Evolutionary conservation across 2,329 filamentous ascomycete genomes (phyloP).

Genomic region (Cladophialophora carrionii): DNA sequence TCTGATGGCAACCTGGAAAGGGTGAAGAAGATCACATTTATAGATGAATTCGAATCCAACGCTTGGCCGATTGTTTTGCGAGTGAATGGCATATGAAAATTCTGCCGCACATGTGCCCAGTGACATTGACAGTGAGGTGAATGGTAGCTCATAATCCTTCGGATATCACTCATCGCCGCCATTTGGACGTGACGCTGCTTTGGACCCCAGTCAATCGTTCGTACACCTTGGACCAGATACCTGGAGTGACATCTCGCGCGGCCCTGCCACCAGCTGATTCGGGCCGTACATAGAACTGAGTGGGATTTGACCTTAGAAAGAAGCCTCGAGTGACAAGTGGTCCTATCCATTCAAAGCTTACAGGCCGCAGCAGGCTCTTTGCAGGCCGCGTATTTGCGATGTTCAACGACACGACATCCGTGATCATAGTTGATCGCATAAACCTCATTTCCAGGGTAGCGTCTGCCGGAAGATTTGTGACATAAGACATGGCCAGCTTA

Average conservation of each 20-base stretch:
- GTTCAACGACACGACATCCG: conserved; percentile 48
- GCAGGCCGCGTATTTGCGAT: conserved; percentile 48
- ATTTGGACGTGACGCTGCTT: conserved; percentile 27
- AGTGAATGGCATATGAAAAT: conserved; percentile 5
- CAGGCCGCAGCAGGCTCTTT: conserved; percentile 45
- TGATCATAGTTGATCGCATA: conserved; percentile 51
- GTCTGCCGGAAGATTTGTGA: conserved; percentile 49
- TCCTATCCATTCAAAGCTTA: conserved; percentile 46
- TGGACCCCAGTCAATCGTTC: conserved; percentile 43
- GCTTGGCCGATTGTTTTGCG: neutral
- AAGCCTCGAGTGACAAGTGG: conserved; percentile 43
- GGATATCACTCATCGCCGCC: conserved; percentile 27
- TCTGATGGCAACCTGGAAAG: neutral
- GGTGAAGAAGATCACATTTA: neutral
- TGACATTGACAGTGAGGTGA: conserved; percentile 19
- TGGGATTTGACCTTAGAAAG: conserved; percentile 47
- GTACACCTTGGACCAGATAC: conserved; percentile 51
- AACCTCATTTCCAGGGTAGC: conserved; percentile 52
- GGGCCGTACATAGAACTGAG: conserved; percentile 47
- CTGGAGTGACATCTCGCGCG: conserved; percentile 47
- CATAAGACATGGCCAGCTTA: conserved; percentile 49
- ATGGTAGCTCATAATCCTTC: neutral
- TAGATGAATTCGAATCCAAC: neutral
- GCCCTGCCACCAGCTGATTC: conserved; percentile 43
- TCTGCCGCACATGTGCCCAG: neutral